Percentiles rank a stretch among this genome's conserved stretches.
Conservation (phyloP, 2,329 filamentous ascomycete genomes). For the Pseudogymnoascus sp. region DNA sequence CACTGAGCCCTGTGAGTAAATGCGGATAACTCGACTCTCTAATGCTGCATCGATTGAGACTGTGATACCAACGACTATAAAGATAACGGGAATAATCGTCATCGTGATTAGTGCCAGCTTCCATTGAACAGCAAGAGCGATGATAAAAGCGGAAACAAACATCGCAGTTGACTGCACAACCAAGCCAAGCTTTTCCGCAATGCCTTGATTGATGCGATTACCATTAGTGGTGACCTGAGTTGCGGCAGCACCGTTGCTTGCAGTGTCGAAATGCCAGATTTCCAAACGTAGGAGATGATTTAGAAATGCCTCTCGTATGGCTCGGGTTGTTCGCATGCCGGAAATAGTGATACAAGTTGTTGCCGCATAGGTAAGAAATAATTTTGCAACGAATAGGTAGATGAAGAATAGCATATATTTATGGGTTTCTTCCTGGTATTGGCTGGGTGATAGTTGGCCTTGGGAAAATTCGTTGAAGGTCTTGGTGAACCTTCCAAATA, state of each 20-base stretch:
- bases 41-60: slow-evolving; percentile 34
- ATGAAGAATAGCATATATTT: slow-evolving; percentile 39
- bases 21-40: slow-evolving; percentile 37
- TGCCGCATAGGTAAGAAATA: slow-evolving; percentile 37
- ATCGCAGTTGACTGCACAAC: slow-evolving; percentile 34
- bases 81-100: slow-evolving; percentile 37
- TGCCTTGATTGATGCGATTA: slow-evolving; percentile 35
- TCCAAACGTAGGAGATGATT: slow-evolving; percentile 38
- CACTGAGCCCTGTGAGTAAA: slow-evolving; percentile 35
- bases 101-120: slow-evolving; percentile 36
- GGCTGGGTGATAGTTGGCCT: slow-evolving; percentile 22
- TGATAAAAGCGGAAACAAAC: slow-evolving; percentile 30
- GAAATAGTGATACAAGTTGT: slow-evolving; percentile 33
- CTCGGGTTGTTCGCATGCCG: slow-evolving; percentile 36
- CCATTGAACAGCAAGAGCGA: slow-evolving; percentile 32
- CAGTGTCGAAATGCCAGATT: slow-evolving; percentile 45
- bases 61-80: slow-evolving; percentile 33
- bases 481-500: slow-evolving; percentile 31
- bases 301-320: slow-evolving; percentile 15
- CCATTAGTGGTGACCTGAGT: slow-evolving; percentile 41
- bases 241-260: slow-evolving; percentile 35
- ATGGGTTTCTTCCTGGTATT: slow-evolving; percentile 24
- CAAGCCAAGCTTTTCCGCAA: slow-evolving; percentile 38
- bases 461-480: slow-evolving; percentile 20
- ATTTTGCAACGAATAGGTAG: slow-evolving; percentile 46